Evolutionary conservation across 192 early-diverging fungal species (phyloP).

Genomic region (Coemansia sp.): DNA sequence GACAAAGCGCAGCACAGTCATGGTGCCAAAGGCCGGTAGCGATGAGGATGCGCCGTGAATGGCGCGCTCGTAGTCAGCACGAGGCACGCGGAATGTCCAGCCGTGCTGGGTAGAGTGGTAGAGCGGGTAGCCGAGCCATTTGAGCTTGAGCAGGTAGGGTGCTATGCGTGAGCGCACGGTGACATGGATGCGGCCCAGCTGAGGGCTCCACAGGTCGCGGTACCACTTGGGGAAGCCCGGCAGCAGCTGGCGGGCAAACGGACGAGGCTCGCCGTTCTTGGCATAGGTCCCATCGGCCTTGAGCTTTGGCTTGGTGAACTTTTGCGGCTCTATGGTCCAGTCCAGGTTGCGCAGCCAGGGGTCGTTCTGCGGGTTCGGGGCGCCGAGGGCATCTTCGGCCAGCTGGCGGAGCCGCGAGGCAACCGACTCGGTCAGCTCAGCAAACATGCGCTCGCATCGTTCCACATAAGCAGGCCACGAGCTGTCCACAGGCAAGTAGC

Average conservation of each 20-base stretch:
- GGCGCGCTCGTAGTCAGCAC: constrained; percentile 20
- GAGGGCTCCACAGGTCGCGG: constrained; percentile 69
- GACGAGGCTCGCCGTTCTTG: constrained; percentile 53
- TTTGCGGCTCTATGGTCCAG: constrained; percentile 59
- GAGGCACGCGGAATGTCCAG: constrained; percentile 79
- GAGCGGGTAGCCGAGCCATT: constrained; percentile 81
- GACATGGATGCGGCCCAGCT: constrained; percentile 59
- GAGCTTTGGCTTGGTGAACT: constrained; percentile 45
- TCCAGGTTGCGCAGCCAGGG: constrained; percentile 82
- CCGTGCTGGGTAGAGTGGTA: constrained; percentile 65
- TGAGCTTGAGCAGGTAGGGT: constrained; percentile 78
- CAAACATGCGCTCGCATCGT: constrained; percentile 57
- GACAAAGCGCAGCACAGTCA: constrained; percentile 37
- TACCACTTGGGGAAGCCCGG: constrained; percentile 78
- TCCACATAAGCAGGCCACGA: constrained; percentile 75
- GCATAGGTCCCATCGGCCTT: constrained; percentile 37
- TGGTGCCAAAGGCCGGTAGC: constrained; percentile 29
- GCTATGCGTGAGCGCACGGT: constrained; percentile 68
- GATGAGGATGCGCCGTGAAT: not conserved
- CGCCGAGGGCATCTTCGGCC: constrained; percentile 51
- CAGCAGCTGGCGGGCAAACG: constrained; percentile 37
- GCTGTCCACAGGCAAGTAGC: constrained; percentile 76
- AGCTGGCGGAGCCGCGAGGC: constrained; percentile 33
- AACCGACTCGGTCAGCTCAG: constrained; percentile 57
- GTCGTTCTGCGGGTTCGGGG: constrained; percentile 50